Base-by-base conservation (phyloP, 192 early-diverging fungal species). In the Coemansia sp. region DNA sequence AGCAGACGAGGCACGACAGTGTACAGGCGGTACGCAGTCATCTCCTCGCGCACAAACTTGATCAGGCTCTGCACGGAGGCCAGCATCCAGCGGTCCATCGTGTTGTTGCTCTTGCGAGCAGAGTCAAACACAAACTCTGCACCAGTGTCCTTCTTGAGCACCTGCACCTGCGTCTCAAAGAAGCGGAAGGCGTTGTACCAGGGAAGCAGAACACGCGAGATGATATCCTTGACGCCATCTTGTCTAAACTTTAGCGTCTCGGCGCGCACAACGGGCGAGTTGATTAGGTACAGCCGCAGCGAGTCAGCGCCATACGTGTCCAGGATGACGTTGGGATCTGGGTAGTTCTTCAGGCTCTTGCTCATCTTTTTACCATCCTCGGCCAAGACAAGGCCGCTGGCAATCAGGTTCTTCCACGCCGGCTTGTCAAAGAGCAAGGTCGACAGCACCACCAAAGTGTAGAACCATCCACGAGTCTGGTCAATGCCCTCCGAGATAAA, bases 391-490 rank as follows among this genome's bases (percentile, higher is more conserved):
- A 99, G 76, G 37, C 97, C 97, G 78, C 92, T 96, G 54, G 92
- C 95, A 82, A 99, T 97, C 61, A 98, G 83, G 74, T 99, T 99
- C 84, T 95, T 94, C 81, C 90, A 95, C 22, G 97, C 91, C 11
- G 97, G 91, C 66, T 86, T 86, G 76, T 95, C 90, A 70, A 97
- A 97, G 64, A 99, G 77, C 79, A 97, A 90, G 12, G 93, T 97
- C 32, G 95, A 97, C 58, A 99, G 83, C 4, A 99, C 97, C 70
- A 98, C 82, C 19, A 99, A 84, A 22, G 97, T 97, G 79, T 99
- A 99, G 89, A 99, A 99, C 97, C 97, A 99, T 44, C 97, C 97
- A 72, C 97, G 94, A 26, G 95, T 98, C 81, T 99, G 97, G 76
- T 99, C 97, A 40, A 99, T 76, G 64, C 97, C 97, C 79, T 99